These are phyloP conservation scores for Starmerella etchellsii DNA, from an alignment of 805 yeast species.

Conservation along the genomic window DNA sequence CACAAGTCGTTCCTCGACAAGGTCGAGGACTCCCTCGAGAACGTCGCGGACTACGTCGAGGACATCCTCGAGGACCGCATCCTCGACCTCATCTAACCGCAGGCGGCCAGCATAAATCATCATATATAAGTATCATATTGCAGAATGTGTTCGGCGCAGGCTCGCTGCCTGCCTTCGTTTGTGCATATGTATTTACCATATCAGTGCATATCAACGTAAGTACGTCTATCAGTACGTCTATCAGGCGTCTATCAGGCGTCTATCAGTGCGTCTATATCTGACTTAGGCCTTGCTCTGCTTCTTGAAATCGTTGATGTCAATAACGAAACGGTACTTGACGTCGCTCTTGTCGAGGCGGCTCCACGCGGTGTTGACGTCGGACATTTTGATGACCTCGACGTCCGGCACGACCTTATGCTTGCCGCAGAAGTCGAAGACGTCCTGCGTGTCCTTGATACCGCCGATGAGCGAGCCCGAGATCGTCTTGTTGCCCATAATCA, in stretches of 20 bases:
- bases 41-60: conserved; percentile 10
- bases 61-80: conserved; percentile 13
- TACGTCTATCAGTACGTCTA: not conserved
- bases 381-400: conserved; percentile 46
- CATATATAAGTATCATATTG: no score
- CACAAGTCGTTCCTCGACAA: conserved; percentile 2
- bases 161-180: no score
- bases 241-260: no score
- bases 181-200: no score
- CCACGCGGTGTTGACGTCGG: conserved; percentile 16
- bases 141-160: no score
- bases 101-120: not conserved
- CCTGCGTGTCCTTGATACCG: conserved; percentile 51
- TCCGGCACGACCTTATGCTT: conserved; percentile 48
- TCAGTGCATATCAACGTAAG: no score
- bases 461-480: conserved; percentile 41
- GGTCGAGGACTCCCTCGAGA: conserved; percentile 7
- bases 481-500: conserved; percentile 33
- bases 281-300: not conserved
- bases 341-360: conserved; percentile 14
- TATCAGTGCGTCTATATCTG: not conserved
- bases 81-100: conserved; percentile 6
- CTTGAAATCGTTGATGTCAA: conserved; percentile 8
- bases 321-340: conserved; percentile 15
- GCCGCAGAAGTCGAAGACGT: conserved; percentile 52